These are phyloP conservation scores for Bocquillonia castaneifolia DNA, from an alignment of 441 rosid genomes.

Conservation along the genomic window DNA sequence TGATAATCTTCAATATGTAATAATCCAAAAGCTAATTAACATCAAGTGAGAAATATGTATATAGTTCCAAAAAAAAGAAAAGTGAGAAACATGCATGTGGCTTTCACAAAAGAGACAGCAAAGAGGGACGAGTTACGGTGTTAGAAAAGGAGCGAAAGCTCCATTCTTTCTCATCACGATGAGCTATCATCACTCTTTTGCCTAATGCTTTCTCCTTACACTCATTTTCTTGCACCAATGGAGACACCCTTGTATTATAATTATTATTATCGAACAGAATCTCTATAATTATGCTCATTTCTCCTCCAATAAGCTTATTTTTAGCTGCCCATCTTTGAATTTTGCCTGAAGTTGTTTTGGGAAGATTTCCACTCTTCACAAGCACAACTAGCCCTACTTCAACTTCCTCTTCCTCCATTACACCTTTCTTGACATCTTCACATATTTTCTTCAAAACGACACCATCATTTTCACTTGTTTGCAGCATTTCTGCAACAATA, in stretches of 20 bases:
- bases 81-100: no score
- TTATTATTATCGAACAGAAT: conserved; percentile 25
- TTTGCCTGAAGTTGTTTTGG: conserved; percentile 64
- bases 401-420: conserved; percentile 31
- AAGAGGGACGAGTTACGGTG: conserved; percentile 15
- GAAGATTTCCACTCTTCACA: conserved; percentile 37
- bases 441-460: conserved; percentile 30
- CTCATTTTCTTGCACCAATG: neutral
- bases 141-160: neutral
- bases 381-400: conserved; percentile 46
- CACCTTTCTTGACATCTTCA: conserved; percentile 32
- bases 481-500: conserved; percentile 52
- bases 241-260: neutral
- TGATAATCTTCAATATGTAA: no score
- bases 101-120: conserved; percentile 22
- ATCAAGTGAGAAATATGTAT: neutral
- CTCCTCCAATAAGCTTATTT: conserved; percentile 30
- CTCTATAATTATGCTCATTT: conserved; percentile 34
- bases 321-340: conserved; percentile 52
- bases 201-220: conserved; percentile 1
- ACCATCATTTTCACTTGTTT: conserved; percentile 24
- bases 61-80: neutral
- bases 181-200: neutral
- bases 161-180: neutral
- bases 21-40: no score